A percentile compares a stretch with the other conserved stretches of the same genome.
Evolutionary conservation across 176 grass and related monocot species (phyloP).

Genomic region (Olyra latifolia): DNA sequence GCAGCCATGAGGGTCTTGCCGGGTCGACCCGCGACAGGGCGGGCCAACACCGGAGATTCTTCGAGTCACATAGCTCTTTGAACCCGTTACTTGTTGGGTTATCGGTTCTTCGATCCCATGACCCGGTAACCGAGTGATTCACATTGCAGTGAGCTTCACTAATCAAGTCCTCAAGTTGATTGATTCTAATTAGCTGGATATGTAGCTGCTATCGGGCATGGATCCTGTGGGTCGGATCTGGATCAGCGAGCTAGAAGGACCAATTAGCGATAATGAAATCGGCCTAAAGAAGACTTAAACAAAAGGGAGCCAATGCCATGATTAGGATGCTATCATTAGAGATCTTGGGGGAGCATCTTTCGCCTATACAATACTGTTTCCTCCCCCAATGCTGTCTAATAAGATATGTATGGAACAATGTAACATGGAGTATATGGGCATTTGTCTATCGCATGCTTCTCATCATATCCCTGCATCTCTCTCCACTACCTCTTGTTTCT

Average conservation of each 20-base stretch:
- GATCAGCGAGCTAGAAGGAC: not conserved
- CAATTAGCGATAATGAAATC: not conserved
- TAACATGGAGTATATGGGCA: conserved; percentile 39
- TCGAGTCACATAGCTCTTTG: not conserved
- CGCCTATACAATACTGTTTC: conserved; percentile 25
- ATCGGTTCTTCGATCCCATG: not conserved
- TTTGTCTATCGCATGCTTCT: conserved; percentile 32
- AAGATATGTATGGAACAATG: conserved; percentile 53
- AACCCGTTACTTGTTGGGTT: too few relatives aligned
- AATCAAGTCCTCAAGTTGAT: not conserved
- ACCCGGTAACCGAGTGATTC: not conserved
- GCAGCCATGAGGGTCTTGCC: conserved; percentile 45
- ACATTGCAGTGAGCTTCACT: not conserved
- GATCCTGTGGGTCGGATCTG: not conserved
- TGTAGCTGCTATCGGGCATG: not conserved
- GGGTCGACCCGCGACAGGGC: conserved; percentile 37
- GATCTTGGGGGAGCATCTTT: conserved; percentile 52
- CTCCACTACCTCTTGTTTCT: conserved; percentile 38
- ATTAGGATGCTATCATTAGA: conserved; percentile 61
- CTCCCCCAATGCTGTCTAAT: conserved; percentile 11
- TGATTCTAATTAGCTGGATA: not conserved
- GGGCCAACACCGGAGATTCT: conserved; percentile 21
- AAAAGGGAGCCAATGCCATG: conserved; percentile 33
- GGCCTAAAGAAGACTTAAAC: not conserved
- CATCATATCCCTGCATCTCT: conserved; percentile 26